These are phyloP conservation scores for Piper longum DNA, from an alignment of 164 flowering plant species.

Conservation along the genomic window DNA sequence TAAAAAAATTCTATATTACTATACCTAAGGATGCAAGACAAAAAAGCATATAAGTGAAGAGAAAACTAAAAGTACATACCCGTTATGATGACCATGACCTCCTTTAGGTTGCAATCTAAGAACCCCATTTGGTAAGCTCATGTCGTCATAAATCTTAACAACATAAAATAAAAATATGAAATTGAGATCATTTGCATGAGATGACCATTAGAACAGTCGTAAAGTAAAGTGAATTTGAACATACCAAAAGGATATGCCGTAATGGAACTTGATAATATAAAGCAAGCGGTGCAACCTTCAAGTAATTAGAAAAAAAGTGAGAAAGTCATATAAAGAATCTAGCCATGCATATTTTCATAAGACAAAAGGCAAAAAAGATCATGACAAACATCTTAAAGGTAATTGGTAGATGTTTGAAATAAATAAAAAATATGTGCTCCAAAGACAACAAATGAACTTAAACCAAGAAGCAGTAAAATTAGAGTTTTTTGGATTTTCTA, in stretches of 20 bases:
- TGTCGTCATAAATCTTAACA: slow-evolving; percentile 74
- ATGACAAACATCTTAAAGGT: not conserved
- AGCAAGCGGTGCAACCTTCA: slow-evolving; percentile 90
- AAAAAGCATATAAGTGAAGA: not conserved
- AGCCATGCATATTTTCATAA: not conserved
- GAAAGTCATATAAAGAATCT: not conserved
- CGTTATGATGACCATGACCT: slow-evolving; percentile 95
- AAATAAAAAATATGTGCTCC: not conserved
- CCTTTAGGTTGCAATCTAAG: slow-evolving; percentile 81
- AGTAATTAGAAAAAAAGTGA: slow-evolving; percentile 6
- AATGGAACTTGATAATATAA: slow-evolving; percentile 87
- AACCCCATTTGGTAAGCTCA: slow-evolving; percentile 94
- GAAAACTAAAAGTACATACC: slow-evolving; percentile 28
- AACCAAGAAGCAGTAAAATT: not conserved
- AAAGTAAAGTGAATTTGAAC: not conserved
- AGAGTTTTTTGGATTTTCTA: too few relatives aligned
- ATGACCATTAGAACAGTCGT: not conserved
- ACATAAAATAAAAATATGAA: not conserved
- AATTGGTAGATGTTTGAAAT: too few relatives aligned
- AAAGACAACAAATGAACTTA: not conserved
- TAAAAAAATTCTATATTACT: not conserved
- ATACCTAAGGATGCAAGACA: slow-evolving; percentile 1
- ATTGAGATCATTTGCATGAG: not conserved
- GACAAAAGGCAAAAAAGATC: not conserved
- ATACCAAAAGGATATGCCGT: slow-evolving; percentile 83